A percentile compares a stretch with the other conserved stretches of the same genome.
Conservation (phyloP, 139 green algal genomes). For the Asterochloris sp. region DNA sequence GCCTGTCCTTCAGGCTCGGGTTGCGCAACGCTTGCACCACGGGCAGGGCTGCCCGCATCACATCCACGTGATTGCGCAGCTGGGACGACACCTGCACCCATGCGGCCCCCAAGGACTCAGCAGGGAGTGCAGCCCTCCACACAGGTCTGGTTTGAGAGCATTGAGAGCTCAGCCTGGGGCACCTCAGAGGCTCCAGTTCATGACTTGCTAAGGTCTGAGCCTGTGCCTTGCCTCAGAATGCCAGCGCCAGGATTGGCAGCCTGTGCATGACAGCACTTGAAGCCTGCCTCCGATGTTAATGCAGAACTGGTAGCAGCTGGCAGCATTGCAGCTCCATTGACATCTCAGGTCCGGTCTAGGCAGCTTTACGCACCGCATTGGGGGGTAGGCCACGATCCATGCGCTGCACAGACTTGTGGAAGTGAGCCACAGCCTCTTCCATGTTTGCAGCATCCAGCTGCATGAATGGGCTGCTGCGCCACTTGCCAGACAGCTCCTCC, state of each 20-base stretch:
- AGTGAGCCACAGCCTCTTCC: slow-evolving; percentile 60
- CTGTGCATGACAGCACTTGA: no score
- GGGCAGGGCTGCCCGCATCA: slow-evolving; percentile 58
- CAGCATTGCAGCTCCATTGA: no score
- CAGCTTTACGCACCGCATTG: slow-evolving; percentile 41
- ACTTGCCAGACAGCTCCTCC: slow-evolving; percentile 38
- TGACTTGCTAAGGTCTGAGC: no score
- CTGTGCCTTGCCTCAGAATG: no score
- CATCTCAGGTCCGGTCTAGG: no score
- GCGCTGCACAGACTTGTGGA: slow-evolving; percentile 51
- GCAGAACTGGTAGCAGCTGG: no score
- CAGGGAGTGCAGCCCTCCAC: background rate
- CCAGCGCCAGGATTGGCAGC: no score
- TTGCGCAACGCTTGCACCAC: slow-evolving; percentile 63
- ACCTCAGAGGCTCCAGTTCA: no score
- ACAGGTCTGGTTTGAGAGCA: background rate
- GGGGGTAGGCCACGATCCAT: slow-evolving; percentile 70
- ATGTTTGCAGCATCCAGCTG: slow-evolving; percentile 55
- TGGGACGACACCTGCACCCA: slow-evolving; percentile 43
- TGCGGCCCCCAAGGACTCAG: background rate
- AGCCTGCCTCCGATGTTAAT: no score
- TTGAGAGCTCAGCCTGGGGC: no score
- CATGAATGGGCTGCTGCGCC: slow-evolving; percentile 50
- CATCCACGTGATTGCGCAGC: slow-evolving; percentile 55
- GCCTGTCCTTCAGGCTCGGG: slow-evolving; percentile 54